Percentiles rank a stretch among this genome's conserved stretches.
Conservation (phyloP, 1,139 yeast species). For the Zygosaccharomyces sapae region DNA sequence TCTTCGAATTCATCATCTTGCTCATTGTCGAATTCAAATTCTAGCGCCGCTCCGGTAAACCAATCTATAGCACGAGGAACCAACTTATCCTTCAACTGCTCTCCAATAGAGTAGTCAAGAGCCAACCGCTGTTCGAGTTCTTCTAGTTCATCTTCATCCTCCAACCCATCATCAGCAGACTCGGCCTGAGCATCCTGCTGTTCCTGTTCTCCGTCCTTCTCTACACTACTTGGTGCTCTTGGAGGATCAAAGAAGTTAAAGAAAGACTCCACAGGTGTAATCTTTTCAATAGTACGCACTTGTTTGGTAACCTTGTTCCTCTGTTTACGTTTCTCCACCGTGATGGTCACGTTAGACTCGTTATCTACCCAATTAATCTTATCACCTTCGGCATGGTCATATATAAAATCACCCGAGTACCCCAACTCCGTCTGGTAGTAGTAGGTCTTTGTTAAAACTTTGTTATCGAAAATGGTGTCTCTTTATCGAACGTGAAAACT, state of each 20-base stretch:
- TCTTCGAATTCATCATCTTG: conserved; percentile 56
- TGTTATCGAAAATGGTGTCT: conserved; percentile 78
- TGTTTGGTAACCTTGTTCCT: conserved; percentile 97
- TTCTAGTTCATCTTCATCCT: conserved; percentile 62
- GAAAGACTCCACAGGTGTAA: conserved; percentile 89
- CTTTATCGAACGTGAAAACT: conserved; percentile 66
- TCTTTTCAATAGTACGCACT: conserved; percentile 91
- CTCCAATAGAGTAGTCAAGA: conserved; percentile 92
- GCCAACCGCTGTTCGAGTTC: conserved; percentile 83
- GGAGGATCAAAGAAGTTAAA: conserved; percentile 97
- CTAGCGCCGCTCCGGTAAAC: conserved; percentile 97
- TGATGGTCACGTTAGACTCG: conserved; percentile 78
- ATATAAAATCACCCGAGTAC: conserved; percentile 91
- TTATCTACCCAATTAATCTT: conserved; percentile 79
- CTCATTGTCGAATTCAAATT: conserved; percentile 45
- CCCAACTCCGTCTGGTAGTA: conserved; percentile 94
- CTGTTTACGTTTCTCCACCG: conserved; percentile 92
- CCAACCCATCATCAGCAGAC: conserved; percentile 43
- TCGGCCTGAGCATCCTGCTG: conserved; percentile 37
- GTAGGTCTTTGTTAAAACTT: conserved; percentile 73
- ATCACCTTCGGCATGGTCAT: conserved; percentile 93
- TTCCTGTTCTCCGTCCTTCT: conserved; percentile 43
- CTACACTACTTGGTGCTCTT: conserved; percentile 57
- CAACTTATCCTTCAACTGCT: conserved; percentile 90
- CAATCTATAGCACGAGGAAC: conserved; percentile 96